Evolutionary conservation across 2,329 filamentous ascomycete species (phyloP).

Genomic region (Penicillium brasilianum): DNA sequence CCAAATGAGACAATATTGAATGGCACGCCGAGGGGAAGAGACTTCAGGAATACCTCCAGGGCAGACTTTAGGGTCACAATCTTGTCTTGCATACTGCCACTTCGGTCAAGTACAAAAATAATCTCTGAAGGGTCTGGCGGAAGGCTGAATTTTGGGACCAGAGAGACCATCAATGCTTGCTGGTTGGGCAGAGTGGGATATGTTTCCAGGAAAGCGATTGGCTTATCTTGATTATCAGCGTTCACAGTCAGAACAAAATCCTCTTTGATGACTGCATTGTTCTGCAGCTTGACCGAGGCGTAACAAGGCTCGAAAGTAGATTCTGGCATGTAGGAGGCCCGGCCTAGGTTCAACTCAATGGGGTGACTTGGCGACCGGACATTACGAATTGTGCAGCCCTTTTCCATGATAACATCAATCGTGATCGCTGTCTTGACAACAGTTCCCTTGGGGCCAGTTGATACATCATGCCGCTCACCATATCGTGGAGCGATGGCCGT

Average conservation of each 20-base stretch:
- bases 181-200: background rate
- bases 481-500: constrained; percentile 3
- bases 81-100: constrained; percentile 1
- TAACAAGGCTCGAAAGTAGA: constrained; percentile 16
- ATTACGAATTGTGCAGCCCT: constrained; percentile 20
- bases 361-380: constrained; percentile 26
- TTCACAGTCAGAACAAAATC: background rate
- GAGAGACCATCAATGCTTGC: background rate
- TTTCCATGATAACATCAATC: constrained; percentile 22
- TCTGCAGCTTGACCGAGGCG: constrained; percentile 14
- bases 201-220: background rate
- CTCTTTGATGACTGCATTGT: background rate
- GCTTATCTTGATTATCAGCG: background rate
- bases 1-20: constrained; percentile 6
- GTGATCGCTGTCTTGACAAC: constrained; percentile 8
- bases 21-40: background rate
- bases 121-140: background rate
- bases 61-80: background rate
- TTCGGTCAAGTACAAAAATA: background rate
- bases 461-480: background rate
- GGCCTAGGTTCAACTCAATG: constrained; percentile 22
- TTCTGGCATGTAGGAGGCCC: constrained; percentile 17
- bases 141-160: constrained; percentile 1
- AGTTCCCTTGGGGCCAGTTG: background rate
- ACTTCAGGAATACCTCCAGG: background rate